Percentiles rank a stretch among this genome's conserved stretches.
phyloP scores from a whole-genome alignment of 2,329 filamentous ascomycete genomes.

The Calonectria leucothoes region DNA sequence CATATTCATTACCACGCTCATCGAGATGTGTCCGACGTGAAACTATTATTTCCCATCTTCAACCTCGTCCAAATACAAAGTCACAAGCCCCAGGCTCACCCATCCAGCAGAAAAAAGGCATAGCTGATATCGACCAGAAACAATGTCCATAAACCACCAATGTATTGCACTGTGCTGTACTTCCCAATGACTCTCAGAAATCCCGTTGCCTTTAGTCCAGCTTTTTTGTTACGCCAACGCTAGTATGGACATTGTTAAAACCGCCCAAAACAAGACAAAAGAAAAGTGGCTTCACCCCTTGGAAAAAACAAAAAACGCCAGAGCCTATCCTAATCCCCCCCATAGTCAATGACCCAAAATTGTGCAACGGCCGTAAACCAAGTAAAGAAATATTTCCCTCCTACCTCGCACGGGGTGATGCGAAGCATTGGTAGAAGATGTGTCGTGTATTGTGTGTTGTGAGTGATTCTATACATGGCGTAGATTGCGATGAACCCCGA shows the following conservation, averaged over 20 bases:
- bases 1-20: conserved; percentile 38
- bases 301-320: conserved; percentile 30
- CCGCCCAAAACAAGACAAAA: conserved; percentile 28
- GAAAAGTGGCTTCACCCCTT: conserved; percentile 15
- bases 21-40: conserved; percentile 27
- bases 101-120: neutral
- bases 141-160: conserved; percentile 2
- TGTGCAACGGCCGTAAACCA: conserved; percentile 26
- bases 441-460: conserved; percentile 18
- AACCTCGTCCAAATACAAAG: neutral
- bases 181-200: conserved; percentile 18
- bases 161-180: conserved; percentile 25
- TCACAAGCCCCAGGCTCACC: neutral
- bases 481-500: conserved; percentile 29
- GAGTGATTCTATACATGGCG: conserved; percentile 40
- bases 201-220: conserved; percentile 27
- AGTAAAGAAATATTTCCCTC: conserved; percentile 11
- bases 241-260: conserved; percentile 43
- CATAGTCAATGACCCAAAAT: conserved; percentile 23
- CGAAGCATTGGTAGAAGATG: conserved; percentile 14
- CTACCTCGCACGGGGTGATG: conserved; percentile 20
- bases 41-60: neutral
- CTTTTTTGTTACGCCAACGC: conserved; percentile 46
- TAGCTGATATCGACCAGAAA: neutral
- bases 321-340: conserved; percentile 26